phyloP scores from a whole-genome alignment of 495 filamentous ascomycete species.

The Staphylotrichum longicolle region DNA sequence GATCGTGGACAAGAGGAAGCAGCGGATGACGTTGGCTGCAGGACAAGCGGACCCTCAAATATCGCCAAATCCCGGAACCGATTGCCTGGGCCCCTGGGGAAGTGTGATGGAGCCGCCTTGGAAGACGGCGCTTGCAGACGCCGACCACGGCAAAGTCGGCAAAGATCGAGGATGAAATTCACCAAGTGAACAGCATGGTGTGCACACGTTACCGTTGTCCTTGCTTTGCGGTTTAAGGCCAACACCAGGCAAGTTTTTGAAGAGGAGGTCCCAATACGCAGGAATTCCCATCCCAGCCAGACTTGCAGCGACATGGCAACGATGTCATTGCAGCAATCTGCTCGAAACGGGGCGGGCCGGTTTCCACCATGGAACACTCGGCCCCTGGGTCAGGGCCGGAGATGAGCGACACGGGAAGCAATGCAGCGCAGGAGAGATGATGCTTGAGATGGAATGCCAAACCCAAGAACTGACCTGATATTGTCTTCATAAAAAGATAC shows the following conservation, averaged over 20 bases:
- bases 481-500: too few relatives aligned
- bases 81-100: not conserved
- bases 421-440: too few relatives aligned
- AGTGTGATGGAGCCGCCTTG: not conserved
- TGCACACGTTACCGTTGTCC: too few relatives aligned
- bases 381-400: constrained; percentile 6
- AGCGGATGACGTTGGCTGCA: constrained; percentile 22
- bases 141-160: not conserved
- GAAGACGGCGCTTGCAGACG: not conserved
- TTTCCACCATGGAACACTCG: constrained; percentile 5
- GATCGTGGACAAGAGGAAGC: constrained; percentile 1
- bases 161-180: not conserved
- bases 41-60: constrained; percentile 13
- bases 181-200: too few relatives aligned
- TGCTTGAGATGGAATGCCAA: too few relatives aligned
- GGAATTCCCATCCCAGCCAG: not conserved
- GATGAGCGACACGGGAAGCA: not conserved
- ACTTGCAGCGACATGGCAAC: not conserved
- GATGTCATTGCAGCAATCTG: constrained; percentile 11
- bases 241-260: constrained; percentile 1
- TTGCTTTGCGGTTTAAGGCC: too few relatives aligned
- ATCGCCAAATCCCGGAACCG: constrained; percentile 14
- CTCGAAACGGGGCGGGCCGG: constrained; percentile 13
- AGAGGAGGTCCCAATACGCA: not conserved
- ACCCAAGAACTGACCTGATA: too few relatives aligned